Conservation (phyloP, 352 stramenopile genomes). For the Phytophthora colocasiae region DNA sequence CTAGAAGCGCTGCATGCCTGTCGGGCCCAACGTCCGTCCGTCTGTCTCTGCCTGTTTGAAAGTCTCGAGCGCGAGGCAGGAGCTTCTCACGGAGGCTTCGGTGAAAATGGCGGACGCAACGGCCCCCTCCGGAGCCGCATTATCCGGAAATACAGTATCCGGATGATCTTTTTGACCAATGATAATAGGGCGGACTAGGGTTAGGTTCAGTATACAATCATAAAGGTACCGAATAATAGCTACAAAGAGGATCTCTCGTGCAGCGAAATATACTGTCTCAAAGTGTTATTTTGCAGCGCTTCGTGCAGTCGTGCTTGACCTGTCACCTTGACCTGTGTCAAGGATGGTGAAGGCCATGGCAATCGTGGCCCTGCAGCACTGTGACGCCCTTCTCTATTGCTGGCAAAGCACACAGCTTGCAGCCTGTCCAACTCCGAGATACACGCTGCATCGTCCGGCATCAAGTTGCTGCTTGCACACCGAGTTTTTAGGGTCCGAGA, state of each 20-base stretch:
- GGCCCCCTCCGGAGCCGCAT: conserved; percentile 17
- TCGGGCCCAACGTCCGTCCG: conserved; percentile 29
- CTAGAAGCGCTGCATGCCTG: conserved; percentile 53
- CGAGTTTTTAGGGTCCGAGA: too few relatives aligned
- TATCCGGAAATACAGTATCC: not conserved
- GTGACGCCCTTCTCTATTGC: conserved; percentile 18
- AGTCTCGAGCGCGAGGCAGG: conserved; percentile 17
- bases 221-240: not conserved
- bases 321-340: conserved; percentile 17
- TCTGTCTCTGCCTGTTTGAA: conserved; percentile 24
- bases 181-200: conserved; percentile 2
- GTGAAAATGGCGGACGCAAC: conserved; percentile 43
- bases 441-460: conserved; percentile 2
- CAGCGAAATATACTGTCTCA: conserved; percentile 31
- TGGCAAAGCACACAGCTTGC: conserved; percentile 8
- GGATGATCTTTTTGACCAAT: conserved; percentile 31
- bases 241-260: conserved; percentile 6
- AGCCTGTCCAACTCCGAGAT: conserved; percentile 24
- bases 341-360: conserved; percentile 31
- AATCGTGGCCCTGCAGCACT: conserved; percentile 6
- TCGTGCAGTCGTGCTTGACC: conserved; percentile 10
- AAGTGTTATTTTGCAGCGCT: conserved; percentile 7
- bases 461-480: not conserved
- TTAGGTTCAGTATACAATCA: conserved; percentile 2
- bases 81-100: conserved; percentile 32